These are phyloP conservation scores for Venturia carpophila DNA, from an alignment of 2,329 filamentous ascomycete species.

Conservation along the genomic window DNA sequence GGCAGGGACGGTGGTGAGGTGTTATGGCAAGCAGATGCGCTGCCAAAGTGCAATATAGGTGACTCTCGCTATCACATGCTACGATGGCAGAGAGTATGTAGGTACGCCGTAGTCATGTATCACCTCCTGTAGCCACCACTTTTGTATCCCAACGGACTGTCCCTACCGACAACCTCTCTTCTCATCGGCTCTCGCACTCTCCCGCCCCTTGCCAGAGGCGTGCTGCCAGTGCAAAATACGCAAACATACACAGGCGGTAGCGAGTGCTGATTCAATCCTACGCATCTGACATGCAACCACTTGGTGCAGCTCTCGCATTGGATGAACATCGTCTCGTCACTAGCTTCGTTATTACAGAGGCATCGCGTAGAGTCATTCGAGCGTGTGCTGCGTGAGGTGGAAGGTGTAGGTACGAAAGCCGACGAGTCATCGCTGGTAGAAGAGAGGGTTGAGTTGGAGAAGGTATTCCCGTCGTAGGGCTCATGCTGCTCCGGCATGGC, in stretches of 20 bases:
- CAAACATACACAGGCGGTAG: slow-evolving; percentile 37
- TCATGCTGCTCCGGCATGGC: slow-evolving; percentile 12
- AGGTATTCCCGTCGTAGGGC: slow-evolving; percentile 20
- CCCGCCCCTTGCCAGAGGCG: slow-evolving; percentile 29
- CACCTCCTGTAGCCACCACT: slow-evolving; percentile 1
- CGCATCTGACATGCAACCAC: slow-evolving; percentile 53
- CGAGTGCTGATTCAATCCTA: slow-evolving; percentile 44
- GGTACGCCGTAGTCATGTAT: neutral
- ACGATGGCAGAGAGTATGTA: neutral
- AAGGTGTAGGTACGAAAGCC: slow-evolving; percentile 35
- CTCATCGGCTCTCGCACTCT: slow-evolving; percentile 26
- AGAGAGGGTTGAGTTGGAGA: slow-evolving; percentile 30
- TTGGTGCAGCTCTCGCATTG: slow-evolving; percentile 58
- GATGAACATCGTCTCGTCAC: slow-evolving; percentile 49
- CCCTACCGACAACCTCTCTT: neutral
- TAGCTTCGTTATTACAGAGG: slow-evolving; percentile 48
- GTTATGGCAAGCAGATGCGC: neutral
- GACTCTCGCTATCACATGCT: too few relatives aligned
- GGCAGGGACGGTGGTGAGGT: neutral
- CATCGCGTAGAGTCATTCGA: slow-evolving; percentile 48
- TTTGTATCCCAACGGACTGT: slow-evolving; percentile 17
- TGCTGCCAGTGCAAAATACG: slow-evolving; percentile 34
- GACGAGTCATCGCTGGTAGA: slow-evolving; percentile 25
- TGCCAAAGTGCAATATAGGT: too few relatives aligned
- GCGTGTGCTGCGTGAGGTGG: slow-evolving; percentile 45